Conservation (phyloP, 768 basidiomycete species). For the Rhizopogon sp. region DNA sequence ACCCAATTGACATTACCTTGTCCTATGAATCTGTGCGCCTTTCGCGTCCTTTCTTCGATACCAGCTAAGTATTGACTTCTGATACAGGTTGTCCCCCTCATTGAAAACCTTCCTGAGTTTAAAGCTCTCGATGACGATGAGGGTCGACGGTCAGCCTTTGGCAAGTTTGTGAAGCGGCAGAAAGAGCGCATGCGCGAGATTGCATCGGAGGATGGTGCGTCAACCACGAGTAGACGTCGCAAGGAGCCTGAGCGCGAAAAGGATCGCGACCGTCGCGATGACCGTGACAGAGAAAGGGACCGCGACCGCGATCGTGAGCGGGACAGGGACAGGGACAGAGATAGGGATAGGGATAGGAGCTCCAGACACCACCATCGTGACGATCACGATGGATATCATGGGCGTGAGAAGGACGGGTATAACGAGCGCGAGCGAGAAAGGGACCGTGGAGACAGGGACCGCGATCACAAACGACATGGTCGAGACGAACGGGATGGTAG, state of each 20-base stretch:
- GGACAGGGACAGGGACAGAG: constrained; percentile 10
- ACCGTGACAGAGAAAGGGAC: constrained; percentile 28
- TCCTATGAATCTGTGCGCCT: constrained; percentile 74
- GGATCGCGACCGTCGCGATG: constrained; percentile 35
- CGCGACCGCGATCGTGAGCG: constrained; percentile 26
- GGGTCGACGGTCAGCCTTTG: constrained; percentile 71
- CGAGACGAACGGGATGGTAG: constrained; percentile 54
- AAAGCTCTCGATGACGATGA: constrained; percentile 89
- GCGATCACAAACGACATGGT: constrained; percentile 41
- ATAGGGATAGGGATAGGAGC: constrained; percentile 22
- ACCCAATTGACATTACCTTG: constrained; percentile 70
- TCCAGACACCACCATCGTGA: constrained; percentile 21
- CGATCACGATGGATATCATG: constrained; percentile 5
- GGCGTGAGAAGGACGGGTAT: constrained; percentile 19
- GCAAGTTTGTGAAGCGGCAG: constrained; percentile 86
- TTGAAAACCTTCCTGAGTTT: constrained; percentile 82
- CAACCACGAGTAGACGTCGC: constrained; percentile 73
- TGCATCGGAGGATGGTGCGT: constrained; percentile 79
- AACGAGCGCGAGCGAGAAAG: constrained; percentile 35
- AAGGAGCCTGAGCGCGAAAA: constrained; percentile 62
- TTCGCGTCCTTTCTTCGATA: not conserved
- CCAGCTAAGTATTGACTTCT: not conserved
- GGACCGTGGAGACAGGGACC: constrained; percentile 33
- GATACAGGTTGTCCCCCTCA: constrained; percentile 61
- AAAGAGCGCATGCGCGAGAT: constrained; percentile 81